These are phyloP conservation scores for Eucalyptus regnans DNA, from an alignment of 345 rosid genomes.

Conservation along the genomic window DNA sequence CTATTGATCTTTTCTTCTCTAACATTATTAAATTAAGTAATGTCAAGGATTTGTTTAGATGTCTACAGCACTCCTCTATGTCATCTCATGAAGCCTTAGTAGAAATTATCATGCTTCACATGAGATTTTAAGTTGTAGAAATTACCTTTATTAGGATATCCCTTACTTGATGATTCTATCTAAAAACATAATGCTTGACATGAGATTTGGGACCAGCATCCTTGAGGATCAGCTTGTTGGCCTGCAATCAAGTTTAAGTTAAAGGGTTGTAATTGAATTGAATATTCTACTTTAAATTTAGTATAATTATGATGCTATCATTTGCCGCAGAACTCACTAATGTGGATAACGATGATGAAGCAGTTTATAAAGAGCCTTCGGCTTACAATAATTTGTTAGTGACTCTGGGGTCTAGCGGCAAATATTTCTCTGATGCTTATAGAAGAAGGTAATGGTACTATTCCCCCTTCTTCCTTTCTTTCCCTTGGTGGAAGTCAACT, in stretches of 20 bases:
- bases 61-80: background rate
- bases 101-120: background rate
- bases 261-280: background rate
- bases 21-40: background rate
- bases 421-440: conserved; percentile 26
- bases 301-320: conserved; percentile 1
- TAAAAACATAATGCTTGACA: background rate
- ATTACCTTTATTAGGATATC: background rate
- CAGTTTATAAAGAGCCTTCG: conserved; percentile 24
- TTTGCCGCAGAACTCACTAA: conserved; percentile 8
- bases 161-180: background rate
- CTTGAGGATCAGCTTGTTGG: background rate
- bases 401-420: conserved; percentile 35
- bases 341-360: conserved; percentile 10
- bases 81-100: background rate
- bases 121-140: background rate
- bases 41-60: background rate
- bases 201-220: background rate
- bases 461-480: background rate
- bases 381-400: conserved; percentile 28
- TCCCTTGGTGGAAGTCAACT: background rate
- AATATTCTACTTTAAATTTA: background rate
- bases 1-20: background rate
- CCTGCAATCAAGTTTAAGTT: background rate
- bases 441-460: conserved; percentile 31